Evolutionary conservation across 805 yeast species (phyloP).

Genomic region (Candida sonorensis): DNA sequence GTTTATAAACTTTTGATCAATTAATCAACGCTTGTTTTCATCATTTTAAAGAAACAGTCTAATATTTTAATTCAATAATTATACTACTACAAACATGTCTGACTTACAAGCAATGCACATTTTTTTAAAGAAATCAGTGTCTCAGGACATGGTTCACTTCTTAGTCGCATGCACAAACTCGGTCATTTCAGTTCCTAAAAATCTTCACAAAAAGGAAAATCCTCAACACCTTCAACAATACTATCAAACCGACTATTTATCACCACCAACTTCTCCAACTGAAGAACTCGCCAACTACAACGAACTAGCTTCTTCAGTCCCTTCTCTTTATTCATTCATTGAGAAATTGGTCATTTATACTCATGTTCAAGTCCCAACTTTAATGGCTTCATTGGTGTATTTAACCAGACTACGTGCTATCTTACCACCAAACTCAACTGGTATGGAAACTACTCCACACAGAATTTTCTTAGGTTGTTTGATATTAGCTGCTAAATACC

Average conservation of each 20-base stretch:
- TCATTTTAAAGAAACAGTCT: neutral
- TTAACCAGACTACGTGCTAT: conserved; percentile 68
- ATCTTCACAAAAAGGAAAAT: conserved; percentile 12
- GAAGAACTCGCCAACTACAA: conserved; percentile 10
- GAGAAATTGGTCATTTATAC: conserved; percentile 67
- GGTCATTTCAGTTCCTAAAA: conserved; percentile 41
- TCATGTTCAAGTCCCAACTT: conserved; percentile 90
- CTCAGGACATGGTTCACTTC: conserved; percentile 49
- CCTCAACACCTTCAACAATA: no score
- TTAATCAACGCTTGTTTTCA: neutral
- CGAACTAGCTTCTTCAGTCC: conserved; percentile 24
- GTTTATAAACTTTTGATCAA: no score
- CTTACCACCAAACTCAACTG: conserved; percentile 82
- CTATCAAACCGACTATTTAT: conserved; percentile 24
- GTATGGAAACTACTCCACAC: conserved; percentile 90
- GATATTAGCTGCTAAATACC: conserved; percentile 84
- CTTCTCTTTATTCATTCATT: conserved; percentile 59
- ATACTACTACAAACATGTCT: conserved; percentile 24
- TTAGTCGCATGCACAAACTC: conserved; percentile 53
- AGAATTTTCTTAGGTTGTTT: conserved; percentile 85
- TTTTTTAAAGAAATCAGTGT: conserved; percentile 51
- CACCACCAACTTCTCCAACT: conserved; percentile 35
- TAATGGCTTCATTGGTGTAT: conserved; percentile 88
- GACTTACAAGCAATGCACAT: conserved; percentile 43
- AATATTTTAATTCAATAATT: neutral